phyloP scores from a whole-genome alignment of 192 early-diverging fungal genomes.

The Coemansia sp. region DNA sequence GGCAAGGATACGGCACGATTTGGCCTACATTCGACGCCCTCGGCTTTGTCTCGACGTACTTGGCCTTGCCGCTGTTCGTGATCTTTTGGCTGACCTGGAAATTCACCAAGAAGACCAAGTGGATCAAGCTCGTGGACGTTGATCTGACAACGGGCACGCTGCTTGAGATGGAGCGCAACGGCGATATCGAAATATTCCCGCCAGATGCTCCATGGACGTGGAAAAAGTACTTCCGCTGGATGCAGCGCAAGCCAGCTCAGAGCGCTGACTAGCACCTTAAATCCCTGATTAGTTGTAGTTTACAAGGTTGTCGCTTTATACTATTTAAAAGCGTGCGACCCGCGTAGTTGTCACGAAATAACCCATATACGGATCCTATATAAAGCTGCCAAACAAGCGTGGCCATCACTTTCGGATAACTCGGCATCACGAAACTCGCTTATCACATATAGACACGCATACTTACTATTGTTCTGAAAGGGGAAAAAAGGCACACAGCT shows the following conservation, averaged over 20 bases:
- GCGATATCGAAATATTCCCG: conserved; percentile 34
- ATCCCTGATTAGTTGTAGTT: not conserved
- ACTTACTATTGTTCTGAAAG: too few relatives aligned
- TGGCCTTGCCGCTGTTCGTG: conserved; percentile 68
- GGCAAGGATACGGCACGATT: conserved; percentile 61
- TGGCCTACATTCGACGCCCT: conserved; percentile 58
- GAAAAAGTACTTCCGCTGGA: conserved; percentile 36
- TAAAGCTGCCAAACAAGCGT: too few relatives aligned
- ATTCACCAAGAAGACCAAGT: conserved; percentile 59
- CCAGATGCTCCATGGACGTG: conserved; percentile 4
- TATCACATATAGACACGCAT: too few relatives aligned
- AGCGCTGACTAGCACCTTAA: too few relatives aligned
- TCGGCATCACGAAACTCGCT: too few relatives aligned
- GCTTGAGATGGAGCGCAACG: conserved; percentile 46
- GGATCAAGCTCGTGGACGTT: conserved; percentile 64
- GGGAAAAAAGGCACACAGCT: not conserved
- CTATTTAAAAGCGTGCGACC: too few relatives aligned
- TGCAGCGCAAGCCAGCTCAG: conserved; percentile 19
- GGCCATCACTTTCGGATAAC: too few relatives aligned
- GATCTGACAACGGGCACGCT: conserved; percentile 58
- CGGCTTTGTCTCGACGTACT: conserved; percentile 63
- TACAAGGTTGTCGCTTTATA: too few relatives aligned
- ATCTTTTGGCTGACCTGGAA: conserved; percentile 70
- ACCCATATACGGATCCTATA: too few relatives aligned
- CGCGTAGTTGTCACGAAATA: too few relatives aligned